Evolutionary conservation across 1,139 yeast species (phyloP), one percentile per base, ranked within the genome.

Genomic region (Pichia sp.): DNA sequence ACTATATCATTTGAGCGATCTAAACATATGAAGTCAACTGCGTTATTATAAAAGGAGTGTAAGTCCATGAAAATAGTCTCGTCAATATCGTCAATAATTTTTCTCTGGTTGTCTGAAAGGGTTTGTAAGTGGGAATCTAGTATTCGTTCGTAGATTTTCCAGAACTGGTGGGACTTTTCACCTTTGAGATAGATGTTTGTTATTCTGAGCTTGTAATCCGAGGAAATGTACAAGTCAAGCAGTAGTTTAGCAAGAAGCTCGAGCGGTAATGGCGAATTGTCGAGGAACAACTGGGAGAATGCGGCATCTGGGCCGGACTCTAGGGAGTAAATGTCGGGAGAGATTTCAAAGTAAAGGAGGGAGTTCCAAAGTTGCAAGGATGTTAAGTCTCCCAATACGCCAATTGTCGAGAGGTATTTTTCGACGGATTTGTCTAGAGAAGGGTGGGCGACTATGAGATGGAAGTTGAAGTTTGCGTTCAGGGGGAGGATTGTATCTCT

Each of bases 1-100:
- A 86, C 67, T 50, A 81, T 77, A 70, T 93, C 99, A 38, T 85
- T 68, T 55, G 83, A 81, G 52, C 99, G 75, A 65, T 93, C 99
- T 26, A 93, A 65, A 1, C 92, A 84, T 15, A 93, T 77, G 49
- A 92, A 71, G 67, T 86, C 89, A 44, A 71, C 71, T 50, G 74
- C 72, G 54, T 72, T 60, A 49, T 69, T 70, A 56, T 75, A 74
- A 52, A 68, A 67, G 2, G 70, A 65, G 54, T 65, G 68, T 29
- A 61, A 61, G 53, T 69, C 70, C 49, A 67, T 47, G 51, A 68
- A 72, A 8, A 68, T 55, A 7, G 70, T 63, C 38, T 67, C 70
- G 55, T 69, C 72, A 30, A 67, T 66, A 50, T 69, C 72, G 13
- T 59, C 57, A 6, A 68, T 55, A 1, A 59, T 32, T 58, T 67